Base-by-base conservation (phyloP, 169 alveolate species). In the Toxoplasma gondii region DNA sequence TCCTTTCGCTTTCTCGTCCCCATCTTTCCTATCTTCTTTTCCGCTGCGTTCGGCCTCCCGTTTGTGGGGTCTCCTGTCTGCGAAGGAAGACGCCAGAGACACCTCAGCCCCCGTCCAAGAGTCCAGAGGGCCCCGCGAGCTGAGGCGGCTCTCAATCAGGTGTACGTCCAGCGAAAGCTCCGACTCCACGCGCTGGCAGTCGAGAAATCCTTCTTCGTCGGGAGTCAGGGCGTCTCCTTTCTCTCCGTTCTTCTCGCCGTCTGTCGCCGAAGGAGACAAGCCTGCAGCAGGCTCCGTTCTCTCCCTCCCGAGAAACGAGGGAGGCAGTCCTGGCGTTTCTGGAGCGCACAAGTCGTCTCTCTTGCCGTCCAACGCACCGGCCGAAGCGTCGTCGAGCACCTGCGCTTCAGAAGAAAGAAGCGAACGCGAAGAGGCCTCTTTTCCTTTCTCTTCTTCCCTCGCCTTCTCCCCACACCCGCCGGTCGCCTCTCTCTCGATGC, bases 131-230 rank as follows among this genome's bases (percentile, higher is more conserved):
- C 27, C 86, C 86, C 34, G 82, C 4, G 49, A 78, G 86, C 39
- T 36, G 86, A 19, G 45, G 44, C 86, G 86, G 45, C 39, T 78
- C 45, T 36, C 39, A 1, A 38, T 78, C 44, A 78, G 86, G 43
- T 78, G 86, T n/a, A 78, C 43, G 39, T 78, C 49, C 39, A 38
- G 49, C 45, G 86, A 78, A 1, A 78, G 86, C 9, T n/a, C 49
- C 39, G 86, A 78, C 44, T 41, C 39, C 44, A 45, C 39, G 86
- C 39, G 29, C 44, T 78, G 49, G 45, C 86, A 78, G 44, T 78
- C 86, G 39, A 78, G 45, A n/a, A 78, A 78, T 12, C 86, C 43
- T 27, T 78, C 86, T 10, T 78, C 86, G 9, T 78, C 86, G n/a
- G 2, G 27, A 41, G 39, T n/a, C 24, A 16, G 10, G 16, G 19